phyloP scores from a whole-genome alignment of 75 land plant species.

The Azolla pinnata region DNA sequence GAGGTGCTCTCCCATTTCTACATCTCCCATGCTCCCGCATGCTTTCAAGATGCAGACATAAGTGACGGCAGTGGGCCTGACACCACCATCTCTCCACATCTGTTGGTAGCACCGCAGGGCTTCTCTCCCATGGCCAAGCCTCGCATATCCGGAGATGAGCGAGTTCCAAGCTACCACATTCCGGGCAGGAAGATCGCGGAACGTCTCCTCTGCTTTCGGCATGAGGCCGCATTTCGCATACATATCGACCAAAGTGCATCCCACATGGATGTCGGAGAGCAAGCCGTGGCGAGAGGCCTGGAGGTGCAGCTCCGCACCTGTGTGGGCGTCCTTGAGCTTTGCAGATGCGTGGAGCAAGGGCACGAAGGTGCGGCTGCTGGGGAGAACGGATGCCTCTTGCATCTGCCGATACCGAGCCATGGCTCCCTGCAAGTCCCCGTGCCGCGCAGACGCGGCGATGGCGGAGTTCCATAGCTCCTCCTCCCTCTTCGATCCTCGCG shows the following conservation, averaged over 20 bases:
- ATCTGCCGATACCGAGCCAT: no score
- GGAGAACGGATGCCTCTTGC: not conserved
- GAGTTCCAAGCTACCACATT: constrained; percentile 31
- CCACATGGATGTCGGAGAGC: not conserved
- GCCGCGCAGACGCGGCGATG: no score
- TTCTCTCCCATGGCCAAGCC: constrained; percentile 18
- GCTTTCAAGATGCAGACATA: constrained; percentile 32
- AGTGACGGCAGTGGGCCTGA: constrained; percentile 28
- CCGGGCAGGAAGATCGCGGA: constrained; percentile 13
- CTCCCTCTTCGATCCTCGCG: no score
- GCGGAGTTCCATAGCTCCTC: no score
- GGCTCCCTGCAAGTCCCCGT: no score
- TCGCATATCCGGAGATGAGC: constrained; percentile 24
- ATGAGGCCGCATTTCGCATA: constrained; percentile 33
- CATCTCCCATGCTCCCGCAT: constrained; percentile 22
- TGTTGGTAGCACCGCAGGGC: constrained; percentile 19
- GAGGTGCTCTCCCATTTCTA: constrained; percentile 45
- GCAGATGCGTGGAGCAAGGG: not conserved
- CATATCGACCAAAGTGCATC: constrained; percentile 23
- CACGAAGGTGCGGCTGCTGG: not conserved
- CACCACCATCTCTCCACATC: constrained; percentile 12
- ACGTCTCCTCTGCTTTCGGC: constrained; percentile 10
- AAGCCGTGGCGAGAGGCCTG: not conserved
- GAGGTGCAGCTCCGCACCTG: not conserved
- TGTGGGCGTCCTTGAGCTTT: not conserved